Evolutionary conservation across 345 rosid species (phyloP), one percentile per base, ranked within the genome.

Genomic region (Gossypioides kirkii): DNA sequence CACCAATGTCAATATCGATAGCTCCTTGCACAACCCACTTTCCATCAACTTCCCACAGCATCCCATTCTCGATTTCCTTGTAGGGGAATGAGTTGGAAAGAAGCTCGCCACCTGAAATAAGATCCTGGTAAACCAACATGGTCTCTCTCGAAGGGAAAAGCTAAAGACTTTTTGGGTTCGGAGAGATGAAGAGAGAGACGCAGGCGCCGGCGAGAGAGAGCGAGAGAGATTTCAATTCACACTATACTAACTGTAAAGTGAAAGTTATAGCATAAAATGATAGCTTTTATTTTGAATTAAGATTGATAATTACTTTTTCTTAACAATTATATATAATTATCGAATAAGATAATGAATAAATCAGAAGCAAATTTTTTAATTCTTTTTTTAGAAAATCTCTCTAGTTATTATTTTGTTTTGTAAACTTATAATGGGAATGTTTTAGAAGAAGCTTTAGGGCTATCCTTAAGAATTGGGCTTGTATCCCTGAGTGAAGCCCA

Each of bases 111-210:
- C 89, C 96, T 90, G 78, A 63, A 81, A 61, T 73, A 17, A 78
- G 83, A 89, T 95, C 99, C 55, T 92, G 93, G 70, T 92, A 95
- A 18, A 95, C 98, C 96, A 95, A 86, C 98, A 95, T 95, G 84
- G 84, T 58, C 72, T 76, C 88, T 77, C 70, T 77, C 80, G 6
- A 69, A 61, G 78, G 77, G 71, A 42, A 22, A 42, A 65, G 78
- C 53, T 12, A 17, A 63, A 53, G 23, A 55, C 9, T 6, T n/a
- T 52, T 52, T 1, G 20, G n/a, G 23, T 49, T n/a, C n/a, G n/a
- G n/a, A n/a, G n/a, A n/a, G n/a, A n/a, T n/a, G n/a, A n/a, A 46
- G 77, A 74, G 79, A 81, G 78, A 74, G 83, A 73, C 76, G 81
- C 81, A 69, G 7, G 8, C 38, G 77, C 74, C 25, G 50, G 4